These are phyloP conservation scores for Penicillium oxalicum DNA, from an alignment of 2,329 filamentous ascomycete genomes.

Conservation along the genomic window DNA sequence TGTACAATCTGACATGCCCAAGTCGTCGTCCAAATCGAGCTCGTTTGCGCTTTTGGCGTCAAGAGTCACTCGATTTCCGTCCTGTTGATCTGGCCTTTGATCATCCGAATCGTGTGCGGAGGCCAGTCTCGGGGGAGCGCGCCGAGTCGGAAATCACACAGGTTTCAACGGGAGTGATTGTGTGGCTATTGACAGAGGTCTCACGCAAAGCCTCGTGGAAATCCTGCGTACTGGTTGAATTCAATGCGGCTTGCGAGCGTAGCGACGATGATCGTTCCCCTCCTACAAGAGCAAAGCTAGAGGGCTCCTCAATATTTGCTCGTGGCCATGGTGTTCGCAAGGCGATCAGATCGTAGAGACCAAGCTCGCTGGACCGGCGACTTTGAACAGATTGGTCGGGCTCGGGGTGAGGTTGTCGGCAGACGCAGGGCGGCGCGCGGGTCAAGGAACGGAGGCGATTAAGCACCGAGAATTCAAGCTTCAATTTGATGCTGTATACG, in stretches of 20 bases:
- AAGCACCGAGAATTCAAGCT: slow-evolving; percentile 42
- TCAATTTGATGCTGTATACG: slow-evolving; percentile 41
- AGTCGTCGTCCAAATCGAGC: no score
- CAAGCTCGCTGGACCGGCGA: slow-evolving; percentile 9
- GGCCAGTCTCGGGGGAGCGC: neutral
- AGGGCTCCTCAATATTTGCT: slow-evolving; percentile 1
- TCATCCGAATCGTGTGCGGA: slow-evolving; percentile 1
- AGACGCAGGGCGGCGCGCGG: slow-evolving; percentile 9
- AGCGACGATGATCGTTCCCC: neutral
- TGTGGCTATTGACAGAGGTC: slow-evolving; percentile 7
- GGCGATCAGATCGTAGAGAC: slow-evolving; percentile 12
- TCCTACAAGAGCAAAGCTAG: neutral
- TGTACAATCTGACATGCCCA: no score
- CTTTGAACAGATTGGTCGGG: neutral
- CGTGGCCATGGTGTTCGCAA: neutral
- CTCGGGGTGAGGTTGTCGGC: slow-evolving; percentile 1
- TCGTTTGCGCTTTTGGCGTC: neutral
- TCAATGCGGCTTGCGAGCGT: neutral
- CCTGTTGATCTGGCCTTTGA: slow-evolving; percentile 5
- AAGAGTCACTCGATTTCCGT: slow-evolving; percentile 7
- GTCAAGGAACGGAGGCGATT: slow-evolving; percentile 32
- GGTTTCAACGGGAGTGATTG: neutral
- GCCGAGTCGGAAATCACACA: neutral
- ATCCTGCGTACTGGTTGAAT: slow-evolving; percentile 6
- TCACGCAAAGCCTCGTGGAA: slow-evolving; percentile 16